Base-by-base conservation (phyloP, 1,139 yeast species). In the Neolecta irregularis region DNA sequence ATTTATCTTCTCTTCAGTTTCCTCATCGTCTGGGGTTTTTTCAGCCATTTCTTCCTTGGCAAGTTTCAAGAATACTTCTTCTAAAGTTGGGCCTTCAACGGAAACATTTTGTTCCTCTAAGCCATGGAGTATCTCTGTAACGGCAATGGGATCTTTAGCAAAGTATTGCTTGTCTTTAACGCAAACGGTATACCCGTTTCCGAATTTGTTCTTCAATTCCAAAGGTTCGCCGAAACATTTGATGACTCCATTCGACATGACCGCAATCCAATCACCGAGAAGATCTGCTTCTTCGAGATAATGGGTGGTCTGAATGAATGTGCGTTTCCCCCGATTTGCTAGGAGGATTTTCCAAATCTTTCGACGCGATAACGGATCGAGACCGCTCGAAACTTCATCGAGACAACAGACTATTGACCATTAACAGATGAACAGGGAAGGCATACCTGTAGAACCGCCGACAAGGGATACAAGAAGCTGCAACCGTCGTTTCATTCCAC, bases 401-500 rank as follows among this genome's bases (percentile, higher is more conserved):
- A 56, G 49, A 35, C 58, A 55, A 39, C 60, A 56, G 3, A 56
- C 49, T 32, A 52, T n/a, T n/a, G n/a, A n/a, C n/a, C n/a, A n/a
- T n/a, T n/a, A n/a, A n/a, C n/a, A n/a, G n/a, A n/a, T n/a, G n/a
- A n/a, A n/a, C n/a, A n/a, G n/a, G n/a, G n/a, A n/a, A n/a, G n/a
- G n/a, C n/a, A n/a, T n/a, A n/a, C n/a, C n/a, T n/a, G n/a, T 48
- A 26, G 56, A 50, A 4, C 54, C 57, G 11, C 61, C 61, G 18
- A 51, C 51, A 44, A 57, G 51, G 52, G 55, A 54, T 24, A 56
- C 47, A 1, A 93, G 94, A 40, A 83, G 65, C 4, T 93, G 79
- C 36, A 83, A 63, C 60, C 93, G 74, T 2, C 94, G 88, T 59
- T 80, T 81, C 57, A 81, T 94, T 32, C 94, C 95, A 42, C 95